Conservation (phyloP, 2,329 filamentous ascomycete species). For the Dryadomyces quercus-mongolicae region DNA sequence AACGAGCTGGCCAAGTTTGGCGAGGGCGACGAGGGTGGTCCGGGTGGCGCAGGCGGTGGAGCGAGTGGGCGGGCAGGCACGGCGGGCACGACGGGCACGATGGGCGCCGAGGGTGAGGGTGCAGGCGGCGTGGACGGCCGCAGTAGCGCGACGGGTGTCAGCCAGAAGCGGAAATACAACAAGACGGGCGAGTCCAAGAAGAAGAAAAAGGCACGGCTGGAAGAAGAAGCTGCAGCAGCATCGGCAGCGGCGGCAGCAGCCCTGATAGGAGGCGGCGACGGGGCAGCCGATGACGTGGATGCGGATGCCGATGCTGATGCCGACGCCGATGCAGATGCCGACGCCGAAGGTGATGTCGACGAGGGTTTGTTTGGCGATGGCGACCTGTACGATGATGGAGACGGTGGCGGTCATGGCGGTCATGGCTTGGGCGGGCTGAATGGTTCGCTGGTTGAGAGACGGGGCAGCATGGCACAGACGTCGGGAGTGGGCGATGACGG, state of each 20-base stretch:
- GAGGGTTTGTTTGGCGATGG: constrained; percentile 1
- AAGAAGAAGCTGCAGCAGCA: neutral
- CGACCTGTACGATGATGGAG: neutral
- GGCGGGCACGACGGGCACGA: neutral
- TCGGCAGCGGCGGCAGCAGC: neutral
- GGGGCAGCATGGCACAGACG: neutral
- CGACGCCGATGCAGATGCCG: neutral
- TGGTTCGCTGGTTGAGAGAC: neutral
- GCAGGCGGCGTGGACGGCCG: neutral
- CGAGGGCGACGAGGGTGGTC: constrained; percentile 5
- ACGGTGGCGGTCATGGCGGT: no score
- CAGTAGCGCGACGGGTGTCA: constrained; percentile 5
- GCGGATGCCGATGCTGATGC: neutral
- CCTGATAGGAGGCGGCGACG: neutral
- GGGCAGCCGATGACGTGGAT: neutral
- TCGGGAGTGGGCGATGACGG: constrained; percentile 1
- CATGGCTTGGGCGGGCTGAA: no score
- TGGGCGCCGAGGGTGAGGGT: neutral
- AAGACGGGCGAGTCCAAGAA: constrained; percentile 9
- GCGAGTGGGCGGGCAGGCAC: constrained; percentile 4
- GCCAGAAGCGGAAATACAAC: constrained; percentile 4
- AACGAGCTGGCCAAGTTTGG: constrained; percentile 14
- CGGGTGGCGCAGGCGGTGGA: constrained; percentile 3
- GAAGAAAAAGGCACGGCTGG: constrained; percentile 13
- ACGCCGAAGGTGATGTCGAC: neutral